phyloP scores from a whole-genome alignment of 2,329 filamentous ascomycete genomes.

The Colletotrichum filicis region DNA sequence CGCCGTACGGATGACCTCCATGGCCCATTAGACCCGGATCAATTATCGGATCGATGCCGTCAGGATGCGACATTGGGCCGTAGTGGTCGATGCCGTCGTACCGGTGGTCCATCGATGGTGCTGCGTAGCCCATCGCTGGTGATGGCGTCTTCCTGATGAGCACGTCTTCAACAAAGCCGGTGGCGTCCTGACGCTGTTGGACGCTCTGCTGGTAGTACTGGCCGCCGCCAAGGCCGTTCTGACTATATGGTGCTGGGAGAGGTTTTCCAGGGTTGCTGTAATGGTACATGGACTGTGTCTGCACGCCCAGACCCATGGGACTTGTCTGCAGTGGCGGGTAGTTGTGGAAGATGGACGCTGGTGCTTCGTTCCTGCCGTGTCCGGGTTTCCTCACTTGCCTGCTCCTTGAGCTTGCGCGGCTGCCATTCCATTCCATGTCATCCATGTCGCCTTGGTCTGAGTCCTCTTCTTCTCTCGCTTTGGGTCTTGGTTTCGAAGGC shows the following conservation, averaged over 20 bases:
- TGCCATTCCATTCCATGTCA: constrained; percentile 55
- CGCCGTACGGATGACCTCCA: constrained; percentile 31
- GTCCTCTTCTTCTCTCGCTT: constrained; percentile 46
- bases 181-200: constrained; percentile 40
- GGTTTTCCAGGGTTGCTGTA: constrained; percentile 42
- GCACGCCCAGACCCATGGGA: constrained; percentile 32
- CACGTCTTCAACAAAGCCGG: constrained; percentile 42
- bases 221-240: constrained; percentile 40
- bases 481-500: constrained; percentile 75
- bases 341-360: constrained; percentile 35
- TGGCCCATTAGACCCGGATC: constrained; percentile 33
- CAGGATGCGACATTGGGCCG: constrained; percentile 28
- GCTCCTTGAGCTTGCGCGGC: constrained; percentile 42
- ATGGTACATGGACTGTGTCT: constrained; percentile 35
- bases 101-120: constrained; percentile 28
- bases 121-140: constrained; percentile 39
- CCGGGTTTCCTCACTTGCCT: constrained; percentile 42
- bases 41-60: constrained; percentile 37
- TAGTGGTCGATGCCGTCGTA: constrained; percentile 36
- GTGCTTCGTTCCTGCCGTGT: constrained; percentile 43
- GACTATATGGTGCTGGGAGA: constrained; percentile 50
- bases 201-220: constrained; percentile 52
- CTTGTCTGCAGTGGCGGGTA: constrained; percentile 28
- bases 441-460: constrained; percentile 57
- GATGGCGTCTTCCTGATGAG: constrained; percentile 48